Evolutionary conservation across 345 rosid genomes (phyloP).

Genomic region (Corchorus capsularis): DNA sequence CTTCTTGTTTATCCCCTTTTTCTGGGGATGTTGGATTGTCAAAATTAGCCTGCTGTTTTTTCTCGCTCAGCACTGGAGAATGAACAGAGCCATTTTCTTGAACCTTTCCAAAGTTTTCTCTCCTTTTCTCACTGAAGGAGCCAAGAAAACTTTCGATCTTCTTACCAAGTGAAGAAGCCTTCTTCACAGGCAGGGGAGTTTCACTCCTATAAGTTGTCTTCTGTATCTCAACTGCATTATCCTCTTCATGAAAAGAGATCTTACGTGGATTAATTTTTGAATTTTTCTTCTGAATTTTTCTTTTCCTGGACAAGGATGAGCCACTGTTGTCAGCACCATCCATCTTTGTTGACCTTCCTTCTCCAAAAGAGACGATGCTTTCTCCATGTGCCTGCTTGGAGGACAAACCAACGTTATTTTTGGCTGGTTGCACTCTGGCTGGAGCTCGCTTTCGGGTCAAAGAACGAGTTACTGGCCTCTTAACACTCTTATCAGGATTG

Average conservation of each 20-base stretch:
- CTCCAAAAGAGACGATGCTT: constrained; percentile 56
- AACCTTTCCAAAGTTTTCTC: constrained; percentile 31
- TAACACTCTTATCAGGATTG: constrained; percentile 45
- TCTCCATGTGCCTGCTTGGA: constrained; percentile 39
- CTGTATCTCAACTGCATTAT: constrained; percentile 39
- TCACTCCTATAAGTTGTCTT: constrained; percentile 39
- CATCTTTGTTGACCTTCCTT: constrained; percentile 39
- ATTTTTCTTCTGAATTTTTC: constrained; percentile 40
- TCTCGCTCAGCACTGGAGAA: constrained; percentile 35
- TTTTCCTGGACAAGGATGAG: constrained; percentile 40
- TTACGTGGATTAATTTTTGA: constrained; percentile 44
- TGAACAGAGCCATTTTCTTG: constrained; percentile 38
- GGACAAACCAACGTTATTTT: constrained; percentile 30
- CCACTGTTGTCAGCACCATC: constrained; percentile 34
- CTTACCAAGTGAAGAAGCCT: constrained; percentile 46
- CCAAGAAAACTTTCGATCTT: constrained; percentile 35
- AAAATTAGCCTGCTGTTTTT: constrained; percentile 36
- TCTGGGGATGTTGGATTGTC: constrained; percentile 31
- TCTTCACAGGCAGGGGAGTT: constrained; percentile 39
- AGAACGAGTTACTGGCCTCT: constrained; percentile 68
- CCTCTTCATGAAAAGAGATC: constrained; percentile 39
- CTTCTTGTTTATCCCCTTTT: constrained; percentile 41
- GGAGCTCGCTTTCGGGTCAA: constrained; percentile 48
- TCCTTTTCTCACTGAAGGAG: constrained; percentile 31
- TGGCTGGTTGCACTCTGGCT: constrained; percentile 28